These are phyloP conservation scores for Lentithecium fluviatile DNA, from an alignment of 495 filamentous ascomycete genomes.

Conservation along the genomic window DNA sequence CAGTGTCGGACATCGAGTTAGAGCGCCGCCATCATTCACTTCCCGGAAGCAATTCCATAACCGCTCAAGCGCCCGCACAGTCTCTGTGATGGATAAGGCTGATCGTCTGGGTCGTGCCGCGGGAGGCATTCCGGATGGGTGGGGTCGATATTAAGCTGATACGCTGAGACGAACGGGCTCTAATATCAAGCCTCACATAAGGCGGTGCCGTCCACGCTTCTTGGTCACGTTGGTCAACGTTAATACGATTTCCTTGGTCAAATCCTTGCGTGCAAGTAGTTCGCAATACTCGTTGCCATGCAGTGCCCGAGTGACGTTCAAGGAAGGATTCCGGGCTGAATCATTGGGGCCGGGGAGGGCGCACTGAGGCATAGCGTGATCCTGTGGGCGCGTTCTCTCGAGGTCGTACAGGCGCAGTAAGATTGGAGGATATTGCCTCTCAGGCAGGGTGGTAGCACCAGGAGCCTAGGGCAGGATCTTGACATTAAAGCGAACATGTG, in stretches of 20 bases:
- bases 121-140: slow-evolving; percentile 3
- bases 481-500: too few relatives aligned
- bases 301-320: too few relatives aligned
- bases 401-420: too few relatives aligned
- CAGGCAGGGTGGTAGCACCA: too few relatives aligned
- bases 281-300: neutral
- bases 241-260: neutral
- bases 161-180: neutral
- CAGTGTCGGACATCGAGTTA: neutral
- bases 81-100: too few relatives aligned
- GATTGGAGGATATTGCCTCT: too few relatives aligned
- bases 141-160: slow-evolving; percentile 27
- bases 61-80: slow-evolving; percentile 2
- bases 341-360: too few relatives aligned
- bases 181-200: slow-evolving; percentile 26
- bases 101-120: neutral
- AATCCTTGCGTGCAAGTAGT: slow-evolving; percentile 1
- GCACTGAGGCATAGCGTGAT: too few relatives aligned
- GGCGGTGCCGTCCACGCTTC: neutral
- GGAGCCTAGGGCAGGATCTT: too few relatives aligned
- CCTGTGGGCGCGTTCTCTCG: too few relatives aligned
- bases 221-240: neutral
- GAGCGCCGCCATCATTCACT: neutral
- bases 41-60: slow-evolving; percentile 20
- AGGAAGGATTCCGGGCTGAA: too few relatives aligned